Percentiles rank a stretch among this genome's conserved stretches.
phyloP scores from a whole-genome alignment of 2,329 filamentous ascomycete species.

The Fusarium sp. region DNA sequence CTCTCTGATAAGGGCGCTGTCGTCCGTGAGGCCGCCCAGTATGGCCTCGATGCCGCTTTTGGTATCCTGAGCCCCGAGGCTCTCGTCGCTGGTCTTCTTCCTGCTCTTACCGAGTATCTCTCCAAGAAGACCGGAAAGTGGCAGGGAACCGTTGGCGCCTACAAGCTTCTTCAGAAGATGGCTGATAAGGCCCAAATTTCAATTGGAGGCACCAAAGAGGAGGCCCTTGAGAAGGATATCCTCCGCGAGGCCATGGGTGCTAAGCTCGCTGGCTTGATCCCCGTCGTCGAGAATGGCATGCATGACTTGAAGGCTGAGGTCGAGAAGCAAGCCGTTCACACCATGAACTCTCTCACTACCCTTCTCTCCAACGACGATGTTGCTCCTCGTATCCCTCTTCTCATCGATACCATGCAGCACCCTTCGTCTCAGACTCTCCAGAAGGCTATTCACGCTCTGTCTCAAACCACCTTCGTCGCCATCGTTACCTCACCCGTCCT shows the following conservation, averaged over 20 bases:
- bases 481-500: constrained; percentile 95
- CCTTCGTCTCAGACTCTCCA: constrained; percentile 87
- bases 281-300: constrained; percentile 91
- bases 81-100: constrained; percentile 82
- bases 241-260: constrained; percentile 90
- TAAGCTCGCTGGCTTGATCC: constrained; percentile 85
- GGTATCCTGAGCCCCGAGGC: constrained; percentile 80
- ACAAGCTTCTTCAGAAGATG: constrained; percentile 87
- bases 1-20: constrained; percentile 89
- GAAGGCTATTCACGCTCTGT: constrained; percentile 95
- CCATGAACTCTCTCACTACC: constrained; percentile 89
- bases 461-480: constrained; percentile 98
- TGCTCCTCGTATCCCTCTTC: constrained; percentile 85
- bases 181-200: constrained; percentile 92
- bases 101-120: constrained; percentile 78
- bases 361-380: constrained; percentile 98
- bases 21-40: constrained; percentile 90
- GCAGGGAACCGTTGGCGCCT: constrained; percentile 92
- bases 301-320: constrained; percentile 93
- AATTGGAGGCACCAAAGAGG: constrained; percentile 78
- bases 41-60: constrained; percentile 91
- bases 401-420: constrained; percentile 95
- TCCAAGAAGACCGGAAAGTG: constrained; percentile 89
- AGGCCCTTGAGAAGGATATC: constrained; percentile 87
- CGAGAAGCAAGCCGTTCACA: constrained; percentile 86